Conservation (phyloP, 2,329 filamentous ascomycete species). For the Paraphaeosphaeria sporulosa region DNA sequence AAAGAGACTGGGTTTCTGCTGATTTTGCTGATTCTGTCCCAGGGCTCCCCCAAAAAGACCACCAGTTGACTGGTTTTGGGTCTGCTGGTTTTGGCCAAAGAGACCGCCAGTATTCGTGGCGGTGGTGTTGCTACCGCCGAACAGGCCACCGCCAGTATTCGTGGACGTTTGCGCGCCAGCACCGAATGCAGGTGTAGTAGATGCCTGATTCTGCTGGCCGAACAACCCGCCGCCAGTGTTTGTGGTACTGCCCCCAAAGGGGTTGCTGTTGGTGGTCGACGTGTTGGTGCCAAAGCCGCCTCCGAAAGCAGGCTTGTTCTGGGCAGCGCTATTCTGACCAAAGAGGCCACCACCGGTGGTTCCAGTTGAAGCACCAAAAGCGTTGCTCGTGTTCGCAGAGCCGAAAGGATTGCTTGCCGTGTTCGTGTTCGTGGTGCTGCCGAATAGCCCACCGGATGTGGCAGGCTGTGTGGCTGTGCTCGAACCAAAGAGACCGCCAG, state of each 20-base stretch:
- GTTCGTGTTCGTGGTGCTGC: constrained; percentile 36
- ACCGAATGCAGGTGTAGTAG: constrained; percentile 39
- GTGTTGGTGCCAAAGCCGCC: constrained; percentile 34
- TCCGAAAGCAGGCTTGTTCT: constrained; percentile 48
- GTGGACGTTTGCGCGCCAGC: constrained; percentile 31
- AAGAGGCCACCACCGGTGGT: constrained; percentile 56
- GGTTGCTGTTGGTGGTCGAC: constrained; percentile 32
- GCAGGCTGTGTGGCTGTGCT: constrained; percentile 33
- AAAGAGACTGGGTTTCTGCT: constrained; percentile 50
- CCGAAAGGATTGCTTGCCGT: constrained; percentile 47
- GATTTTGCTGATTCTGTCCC: constrained; percentile 42
- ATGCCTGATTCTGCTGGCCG: constrained; percentile 31
- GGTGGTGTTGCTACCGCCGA: constrained; percentile 19
- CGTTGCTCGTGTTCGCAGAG: constrained; percentile 44
- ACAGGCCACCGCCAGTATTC: constrained; percentile 28
- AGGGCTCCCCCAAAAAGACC: constrained; percentile 39
- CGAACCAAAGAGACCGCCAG: constrained; percentile 51
- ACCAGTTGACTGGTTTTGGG: constrained; percentile 15
- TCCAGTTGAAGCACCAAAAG: constrained; percentile 41
- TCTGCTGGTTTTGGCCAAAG: constrained; percentile 25
- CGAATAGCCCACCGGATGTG: constrained; percentile 45
- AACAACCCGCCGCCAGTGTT: constrained; percentile 45
- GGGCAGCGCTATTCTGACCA: constrained; percentile 50
- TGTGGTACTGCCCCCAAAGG: constrained; percentile 36
- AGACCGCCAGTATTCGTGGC: constrained; percentile 29